phyloP scores from a whole-genome alignment of 768 basidiomycete species.

The Gymnopilus dilepis region DNA sequence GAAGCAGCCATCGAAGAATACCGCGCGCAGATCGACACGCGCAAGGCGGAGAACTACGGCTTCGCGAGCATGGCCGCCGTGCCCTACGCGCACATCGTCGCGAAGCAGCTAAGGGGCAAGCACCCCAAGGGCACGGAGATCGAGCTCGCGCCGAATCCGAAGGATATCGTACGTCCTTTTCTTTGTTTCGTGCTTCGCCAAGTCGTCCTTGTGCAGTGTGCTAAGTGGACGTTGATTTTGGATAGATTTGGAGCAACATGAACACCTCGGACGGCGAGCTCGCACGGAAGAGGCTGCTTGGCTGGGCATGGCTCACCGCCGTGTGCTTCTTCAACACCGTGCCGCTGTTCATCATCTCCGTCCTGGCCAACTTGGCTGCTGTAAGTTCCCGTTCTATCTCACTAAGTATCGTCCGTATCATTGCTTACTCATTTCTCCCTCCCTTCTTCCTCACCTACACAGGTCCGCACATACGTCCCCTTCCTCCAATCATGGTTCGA shows the following conservation, averaged over 20 bases:
- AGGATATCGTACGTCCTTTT: constrained; percentile 70
- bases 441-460: too few species aligned
- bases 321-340: constrained; percentile 96
- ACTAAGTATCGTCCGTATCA: background rate
- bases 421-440: too few species aligned
- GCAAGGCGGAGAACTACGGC: constrained; percentile 87
- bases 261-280: constrained; percentile 72
- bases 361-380: constrained; percentile 88
- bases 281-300: constrained; percentile 67
- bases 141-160: constrained; percentile 83
- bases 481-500: constrained; percentile 79
- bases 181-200: background rate
- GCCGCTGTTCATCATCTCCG: constrained; percentile 87
- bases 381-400: constrained; percentile 44
- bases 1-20: constrained; percentile 77
- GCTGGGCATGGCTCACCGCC: constrained; percentile 76
- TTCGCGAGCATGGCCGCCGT: constrained; percentile 92
- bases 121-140: constrained; percentile 76
- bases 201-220: background rate
- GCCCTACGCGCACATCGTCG: constrained; percentile 87
- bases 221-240: background rate
- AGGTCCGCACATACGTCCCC: constrained; percentile 70
- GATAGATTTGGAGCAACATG: constrained; percentile 90
- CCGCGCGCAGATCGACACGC: constrained; percentile 71
- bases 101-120: constrained; percentile 69